These are phyloP conservation scores for Cordyceps javanica DNA, from an alignment of 2,329 filamentous ascomycete species.

Conservation along the genomic window DNA sequence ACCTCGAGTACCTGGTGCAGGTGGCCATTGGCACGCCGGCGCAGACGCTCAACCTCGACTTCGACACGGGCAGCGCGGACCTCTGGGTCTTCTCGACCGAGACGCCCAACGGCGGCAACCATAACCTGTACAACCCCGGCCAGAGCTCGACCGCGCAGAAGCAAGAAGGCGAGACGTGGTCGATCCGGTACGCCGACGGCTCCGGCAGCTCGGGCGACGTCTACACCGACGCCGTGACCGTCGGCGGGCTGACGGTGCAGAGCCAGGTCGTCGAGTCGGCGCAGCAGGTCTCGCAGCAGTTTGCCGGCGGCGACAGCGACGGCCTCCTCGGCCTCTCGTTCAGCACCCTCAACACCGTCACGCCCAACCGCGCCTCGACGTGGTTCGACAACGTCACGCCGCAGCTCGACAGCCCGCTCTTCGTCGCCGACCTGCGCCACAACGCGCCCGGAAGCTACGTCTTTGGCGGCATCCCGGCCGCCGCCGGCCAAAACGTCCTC, in stretches of 20 bases:
- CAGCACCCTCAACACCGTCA: conserved; percentile 35
- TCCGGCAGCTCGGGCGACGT: conserved; percentile 37
- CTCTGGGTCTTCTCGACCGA: conserved; percentile 31
- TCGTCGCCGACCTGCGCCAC: conserved; percentile 63
- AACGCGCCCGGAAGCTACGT: conserved; percentile 57
- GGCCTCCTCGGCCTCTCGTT: conserved; percentile 30
- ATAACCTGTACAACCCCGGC: conserved; percentile 32
- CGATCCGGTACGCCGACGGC: conserved; percentile 38
- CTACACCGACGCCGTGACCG: conserved; percentile 36
- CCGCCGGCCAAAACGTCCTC: conserved; percentile 53
- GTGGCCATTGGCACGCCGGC: conserved; percentile 20
- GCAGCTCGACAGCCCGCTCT: conserved; percentile 35
- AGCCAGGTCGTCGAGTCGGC: conserved; percentile 39
- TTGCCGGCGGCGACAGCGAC: conserved; percentile 39
- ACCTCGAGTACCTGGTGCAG: conserved; percentile 9
- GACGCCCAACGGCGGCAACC: conserved; percentile 25
- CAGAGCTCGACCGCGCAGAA: conserved; percentile 28
- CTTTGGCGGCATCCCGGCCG: conserved; percentile 49
- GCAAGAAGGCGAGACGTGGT: conserved; percentile 33
- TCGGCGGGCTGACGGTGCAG: conserved; percentile 35
- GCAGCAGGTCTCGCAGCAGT: conserved; percentile 31
- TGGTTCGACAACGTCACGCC: conserved; percentile 32
- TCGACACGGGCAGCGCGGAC: conserved; percentile 38
- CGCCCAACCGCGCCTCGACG: conserved; percentile 37
- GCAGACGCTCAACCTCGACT: conserved; percentile 33